These are phyloP conservation scores for Vigna mungo DNA, from an alignment of 306 rosid species.

Conservation along the genomic window DNA sequence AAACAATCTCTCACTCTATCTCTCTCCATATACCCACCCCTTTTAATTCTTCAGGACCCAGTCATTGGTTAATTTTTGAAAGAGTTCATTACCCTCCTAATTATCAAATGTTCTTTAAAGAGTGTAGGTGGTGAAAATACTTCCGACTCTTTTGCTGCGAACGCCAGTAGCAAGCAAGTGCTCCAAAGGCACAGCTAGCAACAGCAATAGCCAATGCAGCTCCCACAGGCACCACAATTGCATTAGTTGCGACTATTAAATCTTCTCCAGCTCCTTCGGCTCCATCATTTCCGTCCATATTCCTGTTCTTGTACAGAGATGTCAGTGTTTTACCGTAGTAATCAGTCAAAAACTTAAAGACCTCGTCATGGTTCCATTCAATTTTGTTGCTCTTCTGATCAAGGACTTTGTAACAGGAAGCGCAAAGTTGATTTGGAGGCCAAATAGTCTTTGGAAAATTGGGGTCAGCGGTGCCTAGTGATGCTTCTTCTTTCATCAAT, in stretches of 20 bases:
- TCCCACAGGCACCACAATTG: slow-evolving; percentile 88
- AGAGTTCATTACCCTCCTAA: slow-evolving; percentile 87
- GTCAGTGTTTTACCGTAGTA: slow-evolving; percentile 69
- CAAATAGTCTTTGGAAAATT: slow-evolving; percentile 89
- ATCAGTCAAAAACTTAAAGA: slow-evolving; percentile 61
- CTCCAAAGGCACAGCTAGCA: slow-evolving; percentile 98
- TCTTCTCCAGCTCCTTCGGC: slow-evolving; percentile 60
- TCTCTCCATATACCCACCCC: slow-evolving; percentile 37
- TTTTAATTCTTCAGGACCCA: slow-evolving; percentile 31
- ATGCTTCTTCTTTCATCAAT: slow-evolving; percentile 79
- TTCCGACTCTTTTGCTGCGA: slow-evolving; percentile 99
- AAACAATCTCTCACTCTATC: slow-evolving; percentile 38
- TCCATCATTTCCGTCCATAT: slow-evolving; percentile 46
- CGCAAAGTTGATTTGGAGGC: slow-evolving; percentile 88
- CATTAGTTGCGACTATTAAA: slow-evolving; percentile 61
- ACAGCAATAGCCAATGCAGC: slow-evolving; percentile 96
- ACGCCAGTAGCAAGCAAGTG: slow-evolving; percentile 99
- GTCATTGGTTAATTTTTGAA: slow-evolving; percentile 55
- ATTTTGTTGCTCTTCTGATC: slow-evolving; percentile 55
- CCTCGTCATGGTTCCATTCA: slow-evolving; percentile 78
- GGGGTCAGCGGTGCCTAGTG: slow-evolving; percentile 78
- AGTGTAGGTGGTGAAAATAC: slow-evolving; percentile 93
- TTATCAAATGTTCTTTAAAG: slow-evolving; percentile 93
- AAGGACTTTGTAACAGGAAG: slow-evolving; percentile 62
- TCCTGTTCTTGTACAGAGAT: slow-evolving; percentile 68